Base-by-base conservation (phyloP, 2,329 filamentous ascomycete genomes). In the Aspergillus vadensis region DNA sequence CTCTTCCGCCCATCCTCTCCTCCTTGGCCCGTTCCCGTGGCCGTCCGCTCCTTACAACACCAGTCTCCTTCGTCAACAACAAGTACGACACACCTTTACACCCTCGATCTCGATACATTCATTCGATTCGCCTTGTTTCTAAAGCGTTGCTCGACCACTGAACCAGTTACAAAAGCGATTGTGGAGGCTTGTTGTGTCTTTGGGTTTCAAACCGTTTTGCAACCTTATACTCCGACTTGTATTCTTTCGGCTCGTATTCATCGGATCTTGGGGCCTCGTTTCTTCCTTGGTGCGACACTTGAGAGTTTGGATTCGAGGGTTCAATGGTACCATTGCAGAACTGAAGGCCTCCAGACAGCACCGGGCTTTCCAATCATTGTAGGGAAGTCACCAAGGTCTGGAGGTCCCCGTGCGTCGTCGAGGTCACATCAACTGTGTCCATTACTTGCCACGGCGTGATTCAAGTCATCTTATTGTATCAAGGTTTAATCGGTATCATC, bases 21-120 rank as follows among this genome's bases (percentile, higher is more conserved):
- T 57, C 52, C 58, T 30, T 68, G 71, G 71, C 67, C 71, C 68
- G 58, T 66, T 55, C 59, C 71, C 64, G 71, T 74, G 73, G 73
- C 72, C 74, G 74, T 76, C 74, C 74, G 72, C 69, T 76, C 74
- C 69, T 76, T 76, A 74, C 54, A 58, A 59, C 54, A 59, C 55
- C 50, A 53, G 49, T 57, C 39, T 55, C 52, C 41, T 55, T 55
- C 32, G 50, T 54, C 60, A 55, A 52, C 52, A 55, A 36, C 52
- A 55, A 36, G 60, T 48, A 53, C 57, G 56, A 58, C 59, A 50
- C 36, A 12, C 27, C 27, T 51, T 55, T 23, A 62, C 44, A 21
- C 41, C 48, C 47, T 58, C 58, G 8, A 50, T 36, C 41, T 53
- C 55, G 55, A 57, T 52, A 38, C 44, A 10, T 36, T 59, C 49